These are phyloP conservation scores for Hibiscus mutabilis DNA, from an alignment of 345 rosid species.

Conservation along the genomic window DNA sequence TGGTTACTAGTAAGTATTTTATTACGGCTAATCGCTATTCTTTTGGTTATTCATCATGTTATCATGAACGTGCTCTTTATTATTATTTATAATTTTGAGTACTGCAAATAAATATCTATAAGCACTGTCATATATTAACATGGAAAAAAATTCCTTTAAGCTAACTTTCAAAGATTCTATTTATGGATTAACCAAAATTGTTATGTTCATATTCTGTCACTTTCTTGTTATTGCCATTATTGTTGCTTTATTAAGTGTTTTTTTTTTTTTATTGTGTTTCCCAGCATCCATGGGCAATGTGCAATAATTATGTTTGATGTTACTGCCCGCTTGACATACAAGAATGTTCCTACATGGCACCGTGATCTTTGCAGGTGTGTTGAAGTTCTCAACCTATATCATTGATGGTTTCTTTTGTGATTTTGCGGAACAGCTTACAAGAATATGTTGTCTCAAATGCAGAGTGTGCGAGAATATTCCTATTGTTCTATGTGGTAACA, in stretches of 20 bases:
- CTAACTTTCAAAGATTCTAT: not conserved
- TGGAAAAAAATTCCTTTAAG: too few species aligned
- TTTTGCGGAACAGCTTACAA: not conserved
- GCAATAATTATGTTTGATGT: not conserved
- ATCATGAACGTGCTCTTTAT: not conserved
- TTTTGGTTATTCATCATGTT: not conserved
- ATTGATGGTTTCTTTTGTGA: not conserved
- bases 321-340: not conserved
- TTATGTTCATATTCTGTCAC: not conserved
- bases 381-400: not conserved
- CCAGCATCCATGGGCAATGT: not conserved
- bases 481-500: constrained; percentile 66
- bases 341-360: not conserved
- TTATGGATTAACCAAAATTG: not conserved
- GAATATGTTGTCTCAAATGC: not conserved
- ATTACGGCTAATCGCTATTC: not conserved
- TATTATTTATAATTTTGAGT: not conserved
- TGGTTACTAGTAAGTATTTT: not conserved
- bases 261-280: not conserved
- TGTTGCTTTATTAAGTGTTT: not conserved
- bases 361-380: not conserved
- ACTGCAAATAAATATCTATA: too few species aligned
- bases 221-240: not conserved
- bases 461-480: constrained; percentile 93
- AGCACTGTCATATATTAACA: too few species aligned